A percentile compares a stretch with the other conserved stretches of the same genome.
Evolutionary conservation across 2,329 filamentous ascomycete genomes (phyloP).

Genomic region (Helotiales sp.): DNA sequence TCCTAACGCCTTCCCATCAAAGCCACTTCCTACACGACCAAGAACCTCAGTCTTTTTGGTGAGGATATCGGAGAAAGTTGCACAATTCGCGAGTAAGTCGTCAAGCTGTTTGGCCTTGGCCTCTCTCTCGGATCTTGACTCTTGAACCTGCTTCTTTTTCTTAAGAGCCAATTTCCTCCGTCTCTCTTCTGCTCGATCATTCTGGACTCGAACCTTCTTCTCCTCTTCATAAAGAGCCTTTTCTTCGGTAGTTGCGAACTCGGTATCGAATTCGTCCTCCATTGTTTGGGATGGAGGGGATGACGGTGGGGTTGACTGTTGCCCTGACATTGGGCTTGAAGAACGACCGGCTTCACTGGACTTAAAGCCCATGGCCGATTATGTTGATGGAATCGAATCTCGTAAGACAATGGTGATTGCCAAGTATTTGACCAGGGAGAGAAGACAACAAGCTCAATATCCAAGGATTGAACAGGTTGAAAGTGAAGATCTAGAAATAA

Average conservation of each 20-base stretch:
- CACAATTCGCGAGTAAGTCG: slow-evolving; percentile 58
- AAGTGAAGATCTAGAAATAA: neutral
- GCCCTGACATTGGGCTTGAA: slow-evolving; percentile 21
- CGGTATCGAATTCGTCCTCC: slow-evolving; percentile 19
- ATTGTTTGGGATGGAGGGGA: slow-evolving; percentile 24
- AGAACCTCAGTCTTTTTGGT: slow-evolving; percentile 64
- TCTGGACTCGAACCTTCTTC: slow-evolving; percentile 46
- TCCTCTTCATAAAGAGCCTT: slow-evolving; percentile 41
- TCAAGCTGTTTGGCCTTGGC: slow-evolving; percentile 60
- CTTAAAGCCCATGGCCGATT: slow-evolving; percentile 4
- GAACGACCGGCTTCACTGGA: slow-evolving; percentile 11
- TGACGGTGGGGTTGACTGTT: slow-evolving; percentile 27
- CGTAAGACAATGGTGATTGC: neutral
- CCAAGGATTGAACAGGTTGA: neutral
- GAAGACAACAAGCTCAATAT: neutral
- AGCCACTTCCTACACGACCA: slow-evolving; percentile 59
- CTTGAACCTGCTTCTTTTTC: slow-evolving; percentile 44
- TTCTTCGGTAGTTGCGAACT: slow-evolving; percentile 27
- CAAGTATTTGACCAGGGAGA: neutral
- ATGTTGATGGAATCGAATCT: neutral
- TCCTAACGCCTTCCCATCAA: slow-evolving; percentile 59
- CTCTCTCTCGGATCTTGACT: slow-evolving; percentile 55
- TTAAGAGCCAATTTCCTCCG: slow-evolving; percentile 36
- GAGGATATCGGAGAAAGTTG: slow-evolving; percentile 61
- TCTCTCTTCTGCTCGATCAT: slow-evolving; percentile 45